phyloP scores from a whole-genome alignment of 2,329 filamentous ascomycete genomes.

The Endothia cerciana region DNA sequence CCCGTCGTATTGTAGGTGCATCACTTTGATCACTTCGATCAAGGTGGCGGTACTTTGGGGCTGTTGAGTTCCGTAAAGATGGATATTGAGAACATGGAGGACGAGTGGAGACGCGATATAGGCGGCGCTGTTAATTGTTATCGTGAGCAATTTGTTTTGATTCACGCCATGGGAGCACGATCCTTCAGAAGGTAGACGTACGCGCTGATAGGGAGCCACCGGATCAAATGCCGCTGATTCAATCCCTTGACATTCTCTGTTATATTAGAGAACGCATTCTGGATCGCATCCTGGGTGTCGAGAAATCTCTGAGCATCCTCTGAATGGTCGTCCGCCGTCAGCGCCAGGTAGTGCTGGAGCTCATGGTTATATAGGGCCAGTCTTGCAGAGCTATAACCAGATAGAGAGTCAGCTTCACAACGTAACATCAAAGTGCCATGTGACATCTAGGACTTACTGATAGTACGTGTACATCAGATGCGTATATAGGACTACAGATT shows the following conservation, averaged over 20 bases:
- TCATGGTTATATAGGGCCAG: slow-evolving; percentile 49
- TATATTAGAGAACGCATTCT: slow-evolving; percentile 47
- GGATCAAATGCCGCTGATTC: slow-evolving; percentile 46
- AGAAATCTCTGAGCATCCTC: slow-evolving; percentile 32
- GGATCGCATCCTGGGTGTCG: slow-evolving; percentile 47
- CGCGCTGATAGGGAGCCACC: slow-evolving; percentile 53
- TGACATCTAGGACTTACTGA: slow-evolving; percentile 45
- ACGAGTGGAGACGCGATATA: slow-evolving; percentile 42
- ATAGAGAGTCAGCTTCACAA: not conserved
- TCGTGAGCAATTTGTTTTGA: not conserved
- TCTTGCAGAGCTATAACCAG: slow-evolving; percentile 4
- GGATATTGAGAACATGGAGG: slow-evolving; percentile 43
- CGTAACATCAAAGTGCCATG: not conserved
- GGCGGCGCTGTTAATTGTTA: slow-evolving; percentile 35
- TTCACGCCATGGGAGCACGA: not conserved
- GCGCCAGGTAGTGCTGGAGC: slow-evolving; percentile 47
- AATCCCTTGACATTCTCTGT: slow-evolving; percentile 52
- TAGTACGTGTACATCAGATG: slow-evolving; percentile 57
- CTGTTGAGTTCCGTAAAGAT: slow-evolving; percentile 36
- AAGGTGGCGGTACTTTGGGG: slow-evolving; percentile 42
- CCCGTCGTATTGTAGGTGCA: slow-evolving; percentile 50
- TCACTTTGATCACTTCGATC: slow-evolving; percentile 50
- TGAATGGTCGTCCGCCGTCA: slow-evolving; percentile 26
- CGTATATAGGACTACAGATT: slow-evolving; percentile 49
- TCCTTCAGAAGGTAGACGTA: too few species aligned